Conservation (phyloP, 192 early-diverging fungal species). For the Umbelopsis sp. region DNA sequence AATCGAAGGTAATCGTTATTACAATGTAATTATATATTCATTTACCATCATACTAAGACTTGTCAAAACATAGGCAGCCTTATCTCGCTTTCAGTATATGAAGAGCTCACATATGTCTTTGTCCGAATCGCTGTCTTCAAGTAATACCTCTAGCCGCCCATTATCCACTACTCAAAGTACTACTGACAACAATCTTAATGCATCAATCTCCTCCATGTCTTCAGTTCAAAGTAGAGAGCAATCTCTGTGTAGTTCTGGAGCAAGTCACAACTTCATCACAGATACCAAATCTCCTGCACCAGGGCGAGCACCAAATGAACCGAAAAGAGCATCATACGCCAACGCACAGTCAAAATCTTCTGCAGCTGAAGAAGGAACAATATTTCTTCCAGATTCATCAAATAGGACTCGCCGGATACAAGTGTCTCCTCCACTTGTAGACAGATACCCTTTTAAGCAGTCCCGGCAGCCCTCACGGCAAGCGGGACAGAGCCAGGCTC, state of each 20-base stretch:
- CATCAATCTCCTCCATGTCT: conserved; percentile 4
- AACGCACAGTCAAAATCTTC: background rate
- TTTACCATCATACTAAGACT: no score
- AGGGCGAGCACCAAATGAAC: background rate
- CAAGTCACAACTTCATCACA: background rate
- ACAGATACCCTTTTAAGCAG: background rate
- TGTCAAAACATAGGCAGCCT: background rate
- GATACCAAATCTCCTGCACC: background rate
- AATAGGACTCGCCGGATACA: background rate
- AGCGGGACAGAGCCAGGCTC: background rate
- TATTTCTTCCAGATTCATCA: background rate
- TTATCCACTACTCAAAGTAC: conserved; percentile 2
- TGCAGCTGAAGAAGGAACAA: background rate
- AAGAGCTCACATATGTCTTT: background rate
- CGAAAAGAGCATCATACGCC: background rate
- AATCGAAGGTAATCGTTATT: background rate
- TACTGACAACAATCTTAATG: background rate
- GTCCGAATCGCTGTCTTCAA: background rate
- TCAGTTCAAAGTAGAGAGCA: conserved; percentile 11
- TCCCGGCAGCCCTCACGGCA: background rate
- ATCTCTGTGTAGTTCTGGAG: background rate
- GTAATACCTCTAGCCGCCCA: conserved; percentile 3
- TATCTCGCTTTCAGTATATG: conserved; percentile 11
- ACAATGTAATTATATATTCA: no score
- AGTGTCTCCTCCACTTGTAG: conserved; percentile 10